phyloP scores from a whole-genome alignment of 202 grass and related monocot species.

The Carex sylvatica region DNA sequence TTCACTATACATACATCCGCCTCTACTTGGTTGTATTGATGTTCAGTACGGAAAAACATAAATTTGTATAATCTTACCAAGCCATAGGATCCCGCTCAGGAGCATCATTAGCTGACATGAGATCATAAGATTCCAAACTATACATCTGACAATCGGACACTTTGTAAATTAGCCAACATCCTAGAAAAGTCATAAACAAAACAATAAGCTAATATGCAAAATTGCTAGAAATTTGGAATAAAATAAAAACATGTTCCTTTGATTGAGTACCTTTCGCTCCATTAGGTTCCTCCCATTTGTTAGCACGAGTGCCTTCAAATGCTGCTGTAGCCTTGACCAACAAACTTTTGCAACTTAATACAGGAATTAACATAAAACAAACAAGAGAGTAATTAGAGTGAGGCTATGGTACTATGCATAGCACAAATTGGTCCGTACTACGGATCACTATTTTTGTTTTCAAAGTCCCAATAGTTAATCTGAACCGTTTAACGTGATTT shows the following conservation, averaged over 20 bases:
- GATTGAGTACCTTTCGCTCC: conserved; percentile 73
- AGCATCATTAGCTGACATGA: conserved; percentile 92
- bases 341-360: conserved; percentile 30
- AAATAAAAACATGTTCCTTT: not conserved
- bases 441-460: too few relatives aligned
- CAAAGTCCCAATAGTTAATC: too few relatives aligned
- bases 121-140: conserved; percentile 73
- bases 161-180: conserved; percentile 89
- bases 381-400: conserved; percentile 3
- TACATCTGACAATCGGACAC: conserved; percentile 48
- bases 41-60: not conserved
- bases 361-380: conserved; percentile 25
- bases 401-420: too few relatives aligned
- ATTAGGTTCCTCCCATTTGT: conserved; percentile 99
- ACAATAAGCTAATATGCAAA: conserved; percentile 14
- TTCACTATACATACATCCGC: too few relatives aligned
- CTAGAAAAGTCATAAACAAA: conserved; percentile 40
- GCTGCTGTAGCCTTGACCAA: conserved; percentile 66
- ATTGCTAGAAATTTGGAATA: not conserved
- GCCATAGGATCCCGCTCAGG: conserved; percentile 90
- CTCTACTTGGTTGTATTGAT: not conserved
- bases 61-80: conserved; percentile 51
- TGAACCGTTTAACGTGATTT: too few relatives aligned
- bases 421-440: too few relatives aligned
- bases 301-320: conserved; percentile 73